These are phyloP conservation scores for Podaxis rugospora DNA, from an alignment of 768 basidiomycete genomes.

Conservation along the genomic window DNA sequence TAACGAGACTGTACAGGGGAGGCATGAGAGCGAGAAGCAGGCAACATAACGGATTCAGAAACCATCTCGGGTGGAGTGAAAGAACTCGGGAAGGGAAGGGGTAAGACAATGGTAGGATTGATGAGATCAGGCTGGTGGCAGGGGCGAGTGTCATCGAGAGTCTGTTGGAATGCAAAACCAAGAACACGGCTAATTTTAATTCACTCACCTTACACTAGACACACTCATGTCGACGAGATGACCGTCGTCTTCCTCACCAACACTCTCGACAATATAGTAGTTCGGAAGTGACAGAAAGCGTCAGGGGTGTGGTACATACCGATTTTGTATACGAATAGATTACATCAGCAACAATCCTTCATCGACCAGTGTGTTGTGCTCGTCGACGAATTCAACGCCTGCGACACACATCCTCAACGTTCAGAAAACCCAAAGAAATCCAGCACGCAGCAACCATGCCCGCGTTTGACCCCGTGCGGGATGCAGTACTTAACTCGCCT, in stretches of 20 bases:
- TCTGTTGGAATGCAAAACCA: background rate
- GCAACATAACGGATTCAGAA: background rate
- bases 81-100: background rate
- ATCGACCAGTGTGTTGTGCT: conserved; percentile 15
- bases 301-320: background rate
- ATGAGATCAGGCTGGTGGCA: background rate
- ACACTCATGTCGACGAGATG: background rate
- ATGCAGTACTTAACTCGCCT: conserved; percentile 81
- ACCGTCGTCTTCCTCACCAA: background rate
- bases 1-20: background rate
- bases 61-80: no score
- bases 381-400: conserved; percentile 1
- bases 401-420: background rate
- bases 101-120: background rate
- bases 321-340: conserved; percentile 7
- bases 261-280: background rate
- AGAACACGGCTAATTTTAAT: background rate
- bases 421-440: background rate
- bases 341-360: conserved; percentile 21
- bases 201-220: background rate
- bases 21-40: background rate
- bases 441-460: conserved; percentile 42
- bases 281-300: background rate
- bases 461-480: conserved; percentile 82
- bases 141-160: background rate